Evolutionary conservation across 2,329 filamentous ascomycete species (phyloP), one percentile per base, ranked within the genome.

Genomic region (Pezicula radicicola): DNA sequence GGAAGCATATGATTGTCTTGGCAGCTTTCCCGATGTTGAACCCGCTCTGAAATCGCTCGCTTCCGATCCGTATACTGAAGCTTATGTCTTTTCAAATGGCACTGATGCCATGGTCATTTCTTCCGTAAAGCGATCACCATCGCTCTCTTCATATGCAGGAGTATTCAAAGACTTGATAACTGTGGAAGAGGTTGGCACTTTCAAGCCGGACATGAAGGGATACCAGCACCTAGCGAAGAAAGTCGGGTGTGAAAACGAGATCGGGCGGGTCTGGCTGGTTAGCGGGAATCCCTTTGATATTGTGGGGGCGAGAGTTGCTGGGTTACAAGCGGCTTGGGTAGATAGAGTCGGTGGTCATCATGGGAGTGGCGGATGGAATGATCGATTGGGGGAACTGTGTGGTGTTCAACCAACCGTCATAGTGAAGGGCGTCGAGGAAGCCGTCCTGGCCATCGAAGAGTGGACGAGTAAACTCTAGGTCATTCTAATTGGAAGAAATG

Each of bases 281-380:
- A 87, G 79, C 58, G 80, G 81, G 1, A 91, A 91, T 63, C 83
- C 88, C 2, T 91, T 91, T 64, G 88, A 91, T 64, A 72, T 87
- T 15, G 77, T 84, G 0, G 88, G 88, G 0, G 84, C 87, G 1
- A 75, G 75, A 54, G 74, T 74, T 1, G 74, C 77, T 5, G 87
- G 87, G 0, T 70, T 90, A 70, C 76, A 78, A 60, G 79, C 83
- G 21, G 81, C 77, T 12, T 91, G 85, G 83, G 78, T 91, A 6
- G 85, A 90, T 69, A 72, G 87, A 25, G 67, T 64, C 13, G 78
- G 79, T 0, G 73, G 68, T 3, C 55, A 60, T 59, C 53, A 56
- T 56, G 60, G 60, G 13, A 51, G 43, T 15, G 56, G 52, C 8
- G 85, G 85, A 3, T 91, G 87, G 87, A 72, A 76, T 54, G 88